These are phyloP conservation scores for Hibiscus tridactylites DNA, from an alignment of 345 rosid genomes.

Conservation along the genomic window DNA sequence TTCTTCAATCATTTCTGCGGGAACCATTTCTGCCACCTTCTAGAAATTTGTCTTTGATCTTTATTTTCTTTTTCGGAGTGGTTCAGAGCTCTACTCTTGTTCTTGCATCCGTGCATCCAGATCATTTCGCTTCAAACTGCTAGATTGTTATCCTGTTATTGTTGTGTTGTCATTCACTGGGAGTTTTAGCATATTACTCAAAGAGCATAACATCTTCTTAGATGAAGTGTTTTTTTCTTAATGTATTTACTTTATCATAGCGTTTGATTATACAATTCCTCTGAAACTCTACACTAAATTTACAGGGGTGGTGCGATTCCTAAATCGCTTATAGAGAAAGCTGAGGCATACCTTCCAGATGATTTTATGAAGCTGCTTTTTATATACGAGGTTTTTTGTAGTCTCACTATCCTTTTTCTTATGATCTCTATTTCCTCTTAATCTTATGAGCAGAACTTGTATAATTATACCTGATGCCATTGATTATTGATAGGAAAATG, in stretches of 20 bases:
- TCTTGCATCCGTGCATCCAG: not conserved
- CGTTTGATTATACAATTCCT: not conserved
- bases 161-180: not conserved
- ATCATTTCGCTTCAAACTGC: not conserved
- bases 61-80: not conserved
- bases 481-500: slow-evolving; percentile 18
- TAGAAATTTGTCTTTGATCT: not conserved
- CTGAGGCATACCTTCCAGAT: slow-evolving; percentile 71
- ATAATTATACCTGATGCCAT: not conserved
- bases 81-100: not conserved
- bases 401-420: not conserved
- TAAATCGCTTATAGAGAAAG: slow-evolving; percentile 44
- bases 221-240: not conserved
- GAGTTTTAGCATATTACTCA: not conserved
- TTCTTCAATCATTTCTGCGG: not conserved
- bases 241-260: not conserved
- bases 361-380: slow-evolving; percentile 52
- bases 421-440: not conserved
- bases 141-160: not conserved
- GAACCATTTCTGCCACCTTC: not conserved
- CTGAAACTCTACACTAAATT: slow-evolving; percentile 15
- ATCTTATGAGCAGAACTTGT: not conserved
- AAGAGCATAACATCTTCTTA: not conserved
- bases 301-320: slow-evolving; percentile 86
- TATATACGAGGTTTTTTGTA: slow-evolving; percentile 41